Base-by-base conservation (phyloP, 164 flowering plant genomes). In the Saururus chinensis region DNA sequence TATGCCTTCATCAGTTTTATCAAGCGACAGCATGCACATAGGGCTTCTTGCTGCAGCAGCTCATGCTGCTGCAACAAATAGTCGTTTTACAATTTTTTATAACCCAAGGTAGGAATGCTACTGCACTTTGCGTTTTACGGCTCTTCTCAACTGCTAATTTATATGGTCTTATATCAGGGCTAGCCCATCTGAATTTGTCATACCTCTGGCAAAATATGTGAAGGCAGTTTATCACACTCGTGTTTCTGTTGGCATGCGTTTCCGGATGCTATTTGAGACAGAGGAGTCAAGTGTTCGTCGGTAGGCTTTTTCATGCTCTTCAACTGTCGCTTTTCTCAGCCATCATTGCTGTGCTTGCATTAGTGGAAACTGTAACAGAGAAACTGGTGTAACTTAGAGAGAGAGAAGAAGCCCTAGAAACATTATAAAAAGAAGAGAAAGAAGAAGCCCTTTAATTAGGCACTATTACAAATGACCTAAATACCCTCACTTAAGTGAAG, bases 11-110 rank as follows among this genome's bases (percentile, higher is more conserved):
- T 91, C 98, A 1, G 98, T 91, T 72, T 73, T 91, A 69, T 91
- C 98, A 19, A 85, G 96, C 66, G 98, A 91, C 65, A 91, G 98
- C 66, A 91, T 91, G 98, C 98, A 91, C 71, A 71, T 88, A 57
- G 98, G 98, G 40, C 92, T 91, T 62, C 95, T 91, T 65, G 98
- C 98, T 60, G 96, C 98, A 25, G 97, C 97, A 56, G 97, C 97
- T 68, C 97, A 90, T 81, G 97, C 97, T 55, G 96, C 97, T 67
- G 81, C 92, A 20, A 88, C 96, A 48, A 82, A 81, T 70, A 91
- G 98, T 67, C 95, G 90, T 51, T 91, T 88, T 72, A 85, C 96
- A 54, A 85, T 91, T 64, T 91, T 91, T 68, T 91, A 80, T 67
- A 91, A 91, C 55, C 98, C 98, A 63, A 81, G 98, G 98, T 91